Evolutionary conservation across 805 yeast species (phyloP), one percentile per base, ranked within the genome.

Genomic region (Metschnikowia koreensis): DNA sequence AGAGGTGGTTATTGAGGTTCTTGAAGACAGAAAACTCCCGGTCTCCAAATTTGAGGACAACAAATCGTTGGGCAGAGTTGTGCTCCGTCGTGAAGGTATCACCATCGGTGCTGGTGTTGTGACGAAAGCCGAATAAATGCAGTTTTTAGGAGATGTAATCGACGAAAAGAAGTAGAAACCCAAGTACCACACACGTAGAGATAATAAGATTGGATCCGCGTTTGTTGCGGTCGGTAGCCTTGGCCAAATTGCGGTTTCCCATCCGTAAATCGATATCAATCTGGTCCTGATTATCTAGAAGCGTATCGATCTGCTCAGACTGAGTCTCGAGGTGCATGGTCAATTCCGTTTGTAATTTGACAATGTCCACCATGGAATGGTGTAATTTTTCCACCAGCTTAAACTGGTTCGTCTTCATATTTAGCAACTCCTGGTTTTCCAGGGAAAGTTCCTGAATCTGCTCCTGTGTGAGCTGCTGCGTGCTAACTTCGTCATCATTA

Each of bases 271-370:
- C 90, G 7, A 76, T 60, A 49, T 82, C 80, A 1, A 89, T 81
- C 55, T 82, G 82, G 54, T 82, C 83, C 54, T 88, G 92, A 54
- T 84, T 84, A 52, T 84, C 86, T 44, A 83, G 66, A 55, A 91
- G 71, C 38, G 75, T 72, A 46, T 80, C 75, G 13, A 91, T 86
- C 64, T 81, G 84, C 48, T 86, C 86, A 6, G 86, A 82, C 67
- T 91, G 97, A 1, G 81, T 66, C 26, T 81, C 81, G 44, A 91
- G 73, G 64, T 92, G 96, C 49, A 84, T 74, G 11, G 89, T 78
- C 48, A 91, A 73, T 62, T 89, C 94, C 26, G 84, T 75, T 62
- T 91, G 93, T 55, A 92, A 67, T 49, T 84, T 81, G 0, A 91
- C 79, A 41, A 92, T 85, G 62, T 89, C 97, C 41, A 83, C 64